phyloP scores from a whole-genome alignment of 345 rosid genomes.

The Linum usitatissimum region DNA sequence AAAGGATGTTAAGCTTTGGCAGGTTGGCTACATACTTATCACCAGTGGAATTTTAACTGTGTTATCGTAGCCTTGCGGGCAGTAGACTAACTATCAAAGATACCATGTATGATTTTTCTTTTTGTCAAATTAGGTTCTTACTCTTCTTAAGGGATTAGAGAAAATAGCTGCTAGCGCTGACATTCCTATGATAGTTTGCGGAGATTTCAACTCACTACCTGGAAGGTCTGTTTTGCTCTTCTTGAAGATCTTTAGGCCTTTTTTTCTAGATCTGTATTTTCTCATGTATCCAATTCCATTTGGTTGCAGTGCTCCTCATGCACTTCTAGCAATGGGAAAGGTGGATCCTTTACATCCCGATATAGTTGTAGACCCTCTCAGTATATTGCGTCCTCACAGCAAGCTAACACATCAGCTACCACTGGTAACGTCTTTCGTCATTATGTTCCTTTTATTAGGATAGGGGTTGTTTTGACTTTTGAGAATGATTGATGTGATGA shows the following conservation, averaged over 20 bases:
- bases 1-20: conserved; percentile 15
- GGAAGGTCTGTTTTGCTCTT: conserved; percentile 28
- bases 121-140: conserved; percentile 17
- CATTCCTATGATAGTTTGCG: conserved; percentile 31
- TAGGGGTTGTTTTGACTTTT: background rate
- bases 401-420: conserved; percentile 90
- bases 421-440: conserved; percentile 40
- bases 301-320: conserved; percentile 74
- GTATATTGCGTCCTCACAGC: conserved; percentile 73
- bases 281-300: conserved; percentile 12
- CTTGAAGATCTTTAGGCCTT: conserved; percentile 7
- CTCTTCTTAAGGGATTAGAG: conserved; percentile 27
- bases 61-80: background rate
- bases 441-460: background rate
- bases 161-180: conserved; percentile 19
- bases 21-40: conserved; percentile 10
- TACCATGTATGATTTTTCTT: background rate
- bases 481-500: background rate
- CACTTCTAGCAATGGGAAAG: conserved; percentile 98
- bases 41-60: background rate
- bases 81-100: background rate
- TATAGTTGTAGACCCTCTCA: conserved; percentile 69
- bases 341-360: conserved; percentile 77
- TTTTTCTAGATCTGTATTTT: background rate
- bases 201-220: conserved; percentile 32